phyloP scores from a whole-genome alignment of 306 rosid species.

The Prunus mira region DNA sequence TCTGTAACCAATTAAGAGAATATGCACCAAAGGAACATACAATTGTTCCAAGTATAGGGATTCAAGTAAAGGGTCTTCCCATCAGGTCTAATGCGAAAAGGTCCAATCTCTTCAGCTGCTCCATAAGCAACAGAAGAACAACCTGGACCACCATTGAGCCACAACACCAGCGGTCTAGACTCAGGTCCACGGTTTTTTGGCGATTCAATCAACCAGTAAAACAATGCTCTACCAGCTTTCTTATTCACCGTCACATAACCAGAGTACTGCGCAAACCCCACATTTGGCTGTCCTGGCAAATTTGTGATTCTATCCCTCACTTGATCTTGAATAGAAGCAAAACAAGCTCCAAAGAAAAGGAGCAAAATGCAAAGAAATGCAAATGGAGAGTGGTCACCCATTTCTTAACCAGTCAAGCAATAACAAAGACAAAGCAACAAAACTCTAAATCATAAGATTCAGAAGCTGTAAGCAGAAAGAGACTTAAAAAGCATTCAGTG shows the following conservation, averaged over 20 bases:
- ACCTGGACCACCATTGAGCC: constrained; percentile 99
- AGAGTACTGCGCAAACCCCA: constrained; percentile 76
- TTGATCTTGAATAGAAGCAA: constrained; percentile 59
- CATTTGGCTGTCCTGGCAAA: constrained; percentile 88
- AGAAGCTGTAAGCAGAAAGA: neutral
- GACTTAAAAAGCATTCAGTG: neutral
- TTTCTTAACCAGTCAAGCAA: constrained; percentile 18
- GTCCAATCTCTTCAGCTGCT: constrained; percentile 92
- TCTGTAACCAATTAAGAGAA: neutral
- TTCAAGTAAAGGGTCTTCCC: constrained; percentile 82
- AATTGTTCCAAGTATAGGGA: constrained; percentile 88
- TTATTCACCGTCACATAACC: constrained; percentile 87
- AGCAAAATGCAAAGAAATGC: constrained; percentile 38
- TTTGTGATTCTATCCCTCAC: constrained; percentile 55
- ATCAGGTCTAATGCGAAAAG: constrained; percentile 74
- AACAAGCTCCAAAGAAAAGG: constrained; percentile 43
- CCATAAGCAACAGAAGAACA: constrained; percentile 98
- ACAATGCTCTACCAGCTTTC: constrained; percentile 75
- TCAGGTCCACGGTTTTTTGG: constrained; percentile 48
- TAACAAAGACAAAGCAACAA: neutral
- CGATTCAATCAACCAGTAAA: constrained; percentile 89
- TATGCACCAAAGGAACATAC: constrained; percentile 36
- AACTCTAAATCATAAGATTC: neutral
- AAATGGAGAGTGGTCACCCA: constrained; percentile 41
- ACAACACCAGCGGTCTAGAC: constrained; percentile 84